phyloP scores from a whole-genome alignment of 306 rosid genomes.

The Oxytropis ochrocephala region DNA sequence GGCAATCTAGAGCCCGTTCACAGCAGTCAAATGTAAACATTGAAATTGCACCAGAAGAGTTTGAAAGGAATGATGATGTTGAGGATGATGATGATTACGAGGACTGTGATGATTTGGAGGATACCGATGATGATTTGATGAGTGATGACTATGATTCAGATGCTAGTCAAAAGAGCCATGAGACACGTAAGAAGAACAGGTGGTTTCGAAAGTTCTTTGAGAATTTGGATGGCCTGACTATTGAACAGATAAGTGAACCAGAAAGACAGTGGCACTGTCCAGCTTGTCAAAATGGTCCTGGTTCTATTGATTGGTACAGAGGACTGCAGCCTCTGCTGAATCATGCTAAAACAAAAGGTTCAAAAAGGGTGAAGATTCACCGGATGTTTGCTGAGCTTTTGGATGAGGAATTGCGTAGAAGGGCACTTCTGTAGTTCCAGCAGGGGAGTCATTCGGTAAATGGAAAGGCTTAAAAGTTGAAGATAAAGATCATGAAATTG shows the following conservation, averaged over 20 bases:
- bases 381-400: constrained; percentile 61
- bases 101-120: constrained; percentile 39
- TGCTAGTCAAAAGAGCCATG: constrained; percentile 58
- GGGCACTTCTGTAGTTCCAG: constrained; percentile 61
- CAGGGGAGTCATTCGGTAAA: constrained; percentile 71
- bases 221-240: constrained; percentile 45
- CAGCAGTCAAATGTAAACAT: constrained; percentile 23
- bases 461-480: constrained; percentile 70
- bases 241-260: constrained; percentile 49
- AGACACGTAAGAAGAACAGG: constrained; percentile 47
- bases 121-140: constrained; percentile 58
- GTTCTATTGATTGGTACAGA: constrained; percentile 81
- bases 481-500: constrained; percentile 68
- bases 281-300: constrained; percentile 86
- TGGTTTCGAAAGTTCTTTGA: constrained; percentile 60
- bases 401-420: constrained; percentile 70
- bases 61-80: constrained; percentile 18
- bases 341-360: constrained; percentile 86
- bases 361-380: constrained; percentile 64
- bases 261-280: constrained; percentile 92
- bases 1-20: constrained; percentile 52
- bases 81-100: constrained; percentile 24
- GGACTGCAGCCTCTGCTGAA: constrained; percentile 80
- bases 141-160: constrained; percentile 74
- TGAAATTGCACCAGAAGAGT: constrained; percentile 21